Evolutionary conservation across 768 basidiomycete genomes (phyloP), one percentile per base, ranked within the genome.

Genomic region (Boletus speciosus): DNA sequence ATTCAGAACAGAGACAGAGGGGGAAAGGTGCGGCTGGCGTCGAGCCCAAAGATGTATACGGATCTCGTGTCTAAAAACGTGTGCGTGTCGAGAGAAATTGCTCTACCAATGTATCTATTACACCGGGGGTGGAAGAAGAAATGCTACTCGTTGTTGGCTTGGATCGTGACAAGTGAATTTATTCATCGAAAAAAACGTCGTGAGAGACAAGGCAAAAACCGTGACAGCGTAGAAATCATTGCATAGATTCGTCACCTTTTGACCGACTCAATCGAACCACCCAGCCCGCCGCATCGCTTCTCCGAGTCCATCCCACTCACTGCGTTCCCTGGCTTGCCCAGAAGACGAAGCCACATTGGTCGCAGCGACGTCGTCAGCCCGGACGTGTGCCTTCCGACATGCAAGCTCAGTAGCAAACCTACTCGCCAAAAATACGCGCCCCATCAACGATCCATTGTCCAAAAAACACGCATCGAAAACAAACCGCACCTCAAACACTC

Each of bases 401-500:
- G 90, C 81, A 9, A 93, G 72, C 67, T 93, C 90, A 0, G 88
- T 90, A 7, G 90, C 90, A 69, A 93, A 93, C 62, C 90, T 91
- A 39, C 16, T 15, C 40, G 4, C n/a, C 36, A 11, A 19, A 4
- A 38, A 21, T 25, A 23, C 44, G 6, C 5, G 19, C 23, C 34
- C 44, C 36, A 48, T 53, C 15, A 41, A 36, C 35, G 11, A 43
- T 1, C 31, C 5, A 1, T 6, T 7, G 8, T 6, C 14, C 8
- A 29, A 1, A 19, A 6, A 23, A 46, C 25, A 6, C 16, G 7
- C 40, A 23, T 37, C n/a, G 37, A 25, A 7, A 74, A 48, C 29
- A 6, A 4, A 1, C 1, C 41, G 31, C 49, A 90, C 88, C 86
- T 77, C 61, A 93, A 67, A 67, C 90, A 93, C 61, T 93, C 90